Percentiles rank a stretch among this genome's conserved stretches.
Conservation (phyloP, 2,329 filamentous ascomycete species). For the Colletotrichum chrysophilum region DNA sequence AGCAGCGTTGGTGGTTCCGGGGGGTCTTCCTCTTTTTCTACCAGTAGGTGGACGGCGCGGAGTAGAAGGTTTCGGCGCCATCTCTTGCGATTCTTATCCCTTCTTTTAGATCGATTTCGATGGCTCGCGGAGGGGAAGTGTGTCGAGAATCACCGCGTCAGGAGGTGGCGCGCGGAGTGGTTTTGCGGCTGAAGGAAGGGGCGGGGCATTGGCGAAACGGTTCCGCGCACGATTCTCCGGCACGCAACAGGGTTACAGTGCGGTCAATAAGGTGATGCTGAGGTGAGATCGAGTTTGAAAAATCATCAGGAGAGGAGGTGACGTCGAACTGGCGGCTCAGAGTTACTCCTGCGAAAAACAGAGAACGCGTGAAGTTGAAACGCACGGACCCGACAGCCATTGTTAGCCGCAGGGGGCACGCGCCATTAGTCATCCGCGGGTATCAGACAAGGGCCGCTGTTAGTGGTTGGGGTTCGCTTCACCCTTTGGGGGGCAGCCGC, state of each 20-base stretch:
- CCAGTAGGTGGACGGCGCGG: slow-evolving; percentile 47
- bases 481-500: slow-evolving; percentile 9
- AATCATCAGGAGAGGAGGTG: slow-evolving; percentile 34
- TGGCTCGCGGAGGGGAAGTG: background rate
- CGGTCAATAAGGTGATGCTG: slow-evolving; percentile 1
- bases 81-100: slow-evolving; percentile 20
- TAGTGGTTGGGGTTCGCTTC: background rate
- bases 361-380: slow-evolving; percentile 45
- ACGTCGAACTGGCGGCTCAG: slow-evolving; percentile 36
- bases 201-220: slow-evolving; percentile 23
- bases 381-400: slow-evolving; percentile 32
- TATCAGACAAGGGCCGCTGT: background rate
- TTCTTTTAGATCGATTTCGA: slow-evolving; percentile 4
- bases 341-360: slow-evolving; percentile 39
- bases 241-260: slow-evolving; percentile 24
- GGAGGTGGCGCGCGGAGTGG: slow-evolving; percentile 25
- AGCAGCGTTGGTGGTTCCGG: slow-evolving; percentile 46
- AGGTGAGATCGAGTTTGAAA: slow-evolving; percentile 5
- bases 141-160: slow-evolving; percentile 27
- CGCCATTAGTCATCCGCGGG: slow-evolving; percentile 21
- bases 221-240: slow-evolving; percentile 20
- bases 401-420: slow-evolving; percentile 17
- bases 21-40: slow-evolving; percentile 53
- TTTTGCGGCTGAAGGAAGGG: slow-evolving; percentile 21
- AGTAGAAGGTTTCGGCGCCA: slow-evolving; percentile 39